These are phyloP conservation scores for Penicillium herquei DNA, from an alignment of 495 filamentous ascomycete genomes.

Conservation along the genomic window DNA sequence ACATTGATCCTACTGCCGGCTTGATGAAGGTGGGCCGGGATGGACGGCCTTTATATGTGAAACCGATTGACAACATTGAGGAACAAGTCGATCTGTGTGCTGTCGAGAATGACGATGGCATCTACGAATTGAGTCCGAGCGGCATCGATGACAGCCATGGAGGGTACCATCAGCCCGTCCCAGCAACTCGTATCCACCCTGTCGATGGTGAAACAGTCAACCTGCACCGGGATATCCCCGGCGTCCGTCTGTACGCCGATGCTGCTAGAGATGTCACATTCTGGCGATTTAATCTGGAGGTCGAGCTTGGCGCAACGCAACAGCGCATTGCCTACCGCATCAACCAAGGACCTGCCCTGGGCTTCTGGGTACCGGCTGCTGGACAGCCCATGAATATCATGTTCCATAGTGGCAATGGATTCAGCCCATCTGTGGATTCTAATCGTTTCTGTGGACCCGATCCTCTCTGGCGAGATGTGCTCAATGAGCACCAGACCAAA, in stretches of 20 bases:
- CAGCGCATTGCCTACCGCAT: conserved; percentile 92
- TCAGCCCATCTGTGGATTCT: conserved; percentile 75
- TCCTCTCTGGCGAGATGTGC: conserved; percentile 92
- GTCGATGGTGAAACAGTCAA: conserved; percentile 70
- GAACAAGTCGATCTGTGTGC: conserved; percentile 70
- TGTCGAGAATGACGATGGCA: conserved; percentile 74
- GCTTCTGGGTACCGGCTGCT: conserved; percentile 90
- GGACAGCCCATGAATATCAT: conserved; percentile 95
- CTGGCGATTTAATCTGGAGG: conserved; percentile 92
- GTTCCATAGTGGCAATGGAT: conserved; percentile 98
- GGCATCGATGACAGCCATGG: conserved; percentile 41
- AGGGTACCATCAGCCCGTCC: conserved; percentile 36
- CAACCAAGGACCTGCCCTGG: conserved; percentile 83
- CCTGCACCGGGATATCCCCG: conserved; percentile 76
- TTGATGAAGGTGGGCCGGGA: conserved; percentile 77
- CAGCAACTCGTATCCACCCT: conserved; percentile 41
- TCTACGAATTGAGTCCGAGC: conserved; percentile 64
- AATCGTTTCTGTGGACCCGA: conserved; percentile 84
- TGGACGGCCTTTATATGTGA: conserved; percentile 78
- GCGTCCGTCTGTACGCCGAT: conserved; percentile 80
- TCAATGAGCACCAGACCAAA: conserved; percentile 86
- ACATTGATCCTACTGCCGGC: conserved; percentile 86
- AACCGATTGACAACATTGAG: conserved; percentile 77
- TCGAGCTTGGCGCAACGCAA: conserved; percentile 75
- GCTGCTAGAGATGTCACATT: conserved; percentile 86